These are phyloP conservation scores for Trifolium subterraneum DNA, from an alignment of 306 rosid species.

Conservation along the genomic window DNA sequence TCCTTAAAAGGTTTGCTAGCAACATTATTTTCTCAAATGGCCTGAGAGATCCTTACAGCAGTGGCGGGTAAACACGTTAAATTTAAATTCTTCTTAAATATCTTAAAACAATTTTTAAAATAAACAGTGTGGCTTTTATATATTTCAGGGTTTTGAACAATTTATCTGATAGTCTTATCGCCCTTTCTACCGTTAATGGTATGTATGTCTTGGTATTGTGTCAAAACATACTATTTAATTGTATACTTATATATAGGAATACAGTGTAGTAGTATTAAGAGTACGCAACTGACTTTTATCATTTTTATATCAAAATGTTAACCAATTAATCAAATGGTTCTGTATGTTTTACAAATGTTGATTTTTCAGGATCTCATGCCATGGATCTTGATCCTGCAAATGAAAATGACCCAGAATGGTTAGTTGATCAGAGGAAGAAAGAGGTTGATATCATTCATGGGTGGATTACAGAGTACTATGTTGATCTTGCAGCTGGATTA, in stretches of 20 bases:
- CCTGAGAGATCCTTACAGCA: constrained; percentile 65
- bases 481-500: not conserved
- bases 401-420: not conserved
- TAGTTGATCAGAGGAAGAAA: not conserved
- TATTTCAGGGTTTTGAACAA: not conserved
- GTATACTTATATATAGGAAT: no score
- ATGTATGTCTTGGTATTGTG: not conserved
- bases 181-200: not conserved
- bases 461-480: not conserved
- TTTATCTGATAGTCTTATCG: not conserved
- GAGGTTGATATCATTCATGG: not conserved
- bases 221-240: not conserved
- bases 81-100: not conserved
- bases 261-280: not conserved
- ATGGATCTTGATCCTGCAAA: not conserved
- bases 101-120: not conserved
- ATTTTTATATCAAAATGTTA: no score
- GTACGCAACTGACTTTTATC: not conserved
- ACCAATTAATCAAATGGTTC: not conserved
- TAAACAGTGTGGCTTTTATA: not conserved
- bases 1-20: constrained; percentile 60
- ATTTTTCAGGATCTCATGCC: not conserved
- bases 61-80: constrained; percentile 56
- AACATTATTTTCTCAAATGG: constrained; percentile 80
- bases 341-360: not conserved